These are phyloP conservation scores for Penicillium sp. DNA, from an alignment of 2,329 filamentous ascomycete genomes.

Conservation along the genomic window DNA sequence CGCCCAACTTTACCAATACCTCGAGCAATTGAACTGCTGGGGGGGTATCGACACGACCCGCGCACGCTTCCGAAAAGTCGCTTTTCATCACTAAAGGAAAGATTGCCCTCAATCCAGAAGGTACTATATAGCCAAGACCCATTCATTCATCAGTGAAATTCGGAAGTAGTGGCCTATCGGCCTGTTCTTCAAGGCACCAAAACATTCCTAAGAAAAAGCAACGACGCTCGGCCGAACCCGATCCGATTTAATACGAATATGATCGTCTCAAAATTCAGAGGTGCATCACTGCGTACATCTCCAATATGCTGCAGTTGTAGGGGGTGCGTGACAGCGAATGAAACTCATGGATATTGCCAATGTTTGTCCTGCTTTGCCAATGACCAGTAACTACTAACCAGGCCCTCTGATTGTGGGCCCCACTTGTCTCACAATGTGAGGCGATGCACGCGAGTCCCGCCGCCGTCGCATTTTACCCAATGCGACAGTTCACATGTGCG, in stretches of 20 bases:
- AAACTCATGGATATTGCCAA: neutral
- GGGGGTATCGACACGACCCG: no score
- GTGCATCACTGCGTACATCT: neutral
- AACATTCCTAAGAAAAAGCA: neutral
- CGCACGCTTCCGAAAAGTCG: no score
- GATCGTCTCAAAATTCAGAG: neutral
- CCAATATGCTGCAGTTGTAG: neutral
- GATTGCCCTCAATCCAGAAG: no score
- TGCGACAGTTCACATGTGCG: neutral
- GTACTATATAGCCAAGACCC: no score
- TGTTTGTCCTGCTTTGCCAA: neutral
- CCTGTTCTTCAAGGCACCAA: no score
- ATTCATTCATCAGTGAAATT: no score
- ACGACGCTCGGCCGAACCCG: neutral
- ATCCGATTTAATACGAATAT: neutral
- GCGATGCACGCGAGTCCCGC: neutral
- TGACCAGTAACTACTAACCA: neutral
- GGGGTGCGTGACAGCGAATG: neutral
- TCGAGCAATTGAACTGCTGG: no score
- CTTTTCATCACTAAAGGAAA: no score
- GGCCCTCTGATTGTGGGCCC: neutral
- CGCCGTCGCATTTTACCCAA: neutral
- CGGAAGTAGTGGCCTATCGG: no score
- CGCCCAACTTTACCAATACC: no score
- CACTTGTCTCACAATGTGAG: neutral